Percentiles rank a stretch among this genome's conserved stretches.
Conservation (phyloP, 129 eudicot species). For the Tagetes patula region DNA sequence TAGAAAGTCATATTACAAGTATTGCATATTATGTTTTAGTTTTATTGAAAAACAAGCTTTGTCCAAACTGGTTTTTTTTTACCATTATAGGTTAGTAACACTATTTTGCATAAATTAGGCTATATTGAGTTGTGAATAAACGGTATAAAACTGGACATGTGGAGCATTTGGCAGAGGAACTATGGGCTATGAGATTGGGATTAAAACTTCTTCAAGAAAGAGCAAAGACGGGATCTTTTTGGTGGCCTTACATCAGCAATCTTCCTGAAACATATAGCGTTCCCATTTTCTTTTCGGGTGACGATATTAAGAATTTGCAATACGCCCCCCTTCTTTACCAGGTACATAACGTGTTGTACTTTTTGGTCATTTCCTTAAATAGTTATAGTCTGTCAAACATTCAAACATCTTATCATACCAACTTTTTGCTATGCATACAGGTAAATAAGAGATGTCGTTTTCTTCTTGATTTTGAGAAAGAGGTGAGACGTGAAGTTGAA, state of each 20-base stretch:
- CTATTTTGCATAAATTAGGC: slow-evolving; percentile 53
- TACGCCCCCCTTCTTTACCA: slow-evolving; percentile 94
- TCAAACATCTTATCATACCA: background rate
- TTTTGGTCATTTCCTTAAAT: background rate
- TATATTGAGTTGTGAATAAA: slow-evolving; percentile 71
- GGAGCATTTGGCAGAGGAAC: slow-evolving; percentile 99
- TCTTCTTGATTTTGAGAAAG: slow-evolving; percentile 93
- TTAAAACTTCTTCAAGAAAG: slow-evolving; percentile 91
- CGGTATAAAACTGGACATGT: slow-evolving; percentile 77
- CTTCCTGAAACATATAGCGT: slow-evolving; percentile 84
- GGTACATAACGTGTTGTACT: slow-evolving; percentile 40
- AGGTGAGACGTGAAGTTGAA: slow-evolving; percentile 52
- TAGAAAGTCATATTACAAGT: background rate
- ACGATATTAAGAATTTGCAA: slow-evolving; percentile 84
- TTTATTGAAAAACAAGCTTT: background rate
- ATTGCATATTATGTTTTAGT: background rate
- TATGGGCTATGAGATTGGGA: slow-evolving; percentile 96
- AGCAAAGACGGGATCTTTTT: slow-evolving; percentile 78
- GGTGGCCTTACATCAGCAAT: slow-evolving; percentile 99
- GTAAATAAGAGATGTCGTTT: slow-evolving; percentile 93
- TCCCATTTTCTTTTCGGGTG: slow-evolving; percentile 90
- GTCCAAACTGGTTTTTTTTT: slow-evolving; percentile 20
- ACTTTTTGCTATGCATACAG: slow-evolving; percentile 28
- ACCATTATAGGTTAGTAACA: slow-evolving; percentile 39
- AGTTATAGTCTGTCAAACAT: background rate